Conservation (phyloP, 192 early-diverging fungal species). For the Gaertneriomyces sp. region DNA sequence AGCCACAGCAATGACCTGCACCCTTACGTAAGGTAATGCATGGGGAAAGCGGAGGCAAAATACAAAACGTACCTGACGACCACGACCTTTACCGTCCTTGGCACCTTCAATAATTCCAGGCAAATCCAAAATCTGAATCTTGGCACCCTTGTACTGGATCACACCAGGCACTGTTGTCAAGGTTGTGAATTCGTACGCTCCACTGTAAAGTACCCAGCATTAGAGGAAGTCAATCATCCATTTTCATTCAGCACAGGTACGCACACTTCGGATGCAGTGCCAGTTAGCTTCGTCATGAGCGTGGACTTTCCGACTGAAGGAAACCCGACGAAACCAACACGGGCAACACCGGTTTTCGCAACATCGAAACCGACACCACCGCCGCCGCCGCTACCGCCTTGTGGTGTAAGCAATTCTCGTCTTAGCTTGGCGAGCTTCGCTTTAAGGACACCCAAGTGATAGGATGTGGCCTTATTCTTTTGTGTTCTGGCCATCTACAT, state of each 20-base stretch:
- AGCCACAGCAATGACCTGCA: conserved; percentile 90
- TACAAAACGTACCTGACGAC: conserved; percentile 67
- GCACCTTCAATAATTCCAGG: conserved; percentile 98
- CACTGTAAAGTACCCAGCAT: conserved; percentile 26
- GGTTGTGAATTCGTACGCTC: conserved; percentile 98
- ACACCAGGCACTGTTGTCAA: conserved; percentile 97
- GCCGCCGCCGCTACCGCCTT: conserved; percentile 80
- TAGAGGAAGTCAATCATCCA: neutral
- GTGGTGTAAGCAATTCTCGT: conserved; percentile 88
- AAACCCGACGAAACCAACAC: conserved; percentile 96
- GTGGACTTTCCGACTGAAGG: conserved; percentile 98
- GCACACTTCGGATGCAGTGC: conserved; percentile 88
- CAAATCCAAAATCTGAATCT: conserved; percentile 98
- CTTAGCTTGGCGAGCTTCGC: conserved; percentile 97
- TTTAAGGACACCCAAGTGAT: conserved; percentile 79
- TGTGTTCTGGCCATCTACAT: conserved; percentile 65
- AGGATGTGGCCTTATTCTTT: conserved; percentile 95
- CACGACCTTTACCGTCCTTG: conserved; percentile 99
- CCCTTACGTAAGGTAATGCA: neutral
- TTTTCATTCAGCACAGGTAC: neutral
- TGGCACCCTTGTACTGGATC: conserved; percentile 93
- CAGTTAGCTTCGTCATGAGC: conserved; percentile 95
- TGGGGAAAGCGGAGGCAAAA: neutral
- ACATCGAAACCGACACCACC: conserved; percentile 96
- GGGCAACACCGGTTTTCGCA: conserved; percentile 97